Percentiles rank a stretch among this genome's conserved stretches.
Conservation (phyloP, 345 rosid genomes). For the Mangifera indica region DNA sequence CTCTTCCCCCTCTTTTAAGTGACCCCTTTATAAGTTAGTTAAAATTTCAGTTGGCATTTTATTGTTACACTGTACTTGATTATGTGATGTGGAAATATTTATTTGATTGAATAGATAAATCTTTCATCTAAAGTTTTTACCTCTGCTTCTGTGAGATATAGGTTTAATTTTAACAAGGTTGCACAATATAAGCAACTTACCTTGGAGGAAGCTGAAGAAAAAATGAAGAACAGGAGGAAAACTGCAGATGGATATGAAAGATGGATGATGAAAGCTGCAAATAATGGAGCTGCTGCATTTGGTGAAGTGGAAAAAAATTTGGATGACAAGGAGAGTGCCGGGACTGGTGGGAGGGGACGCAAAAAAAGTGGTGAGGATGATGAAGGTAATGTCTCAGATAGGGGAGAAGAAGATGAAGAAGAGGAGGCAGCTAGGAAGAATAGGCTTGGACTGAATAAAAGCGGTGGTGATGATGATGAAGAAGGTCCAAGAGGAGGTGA, state of each 20-base stretch:
- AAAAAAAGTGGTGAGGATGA: constrained; percentile 75
- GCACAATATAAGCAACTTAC: constrained; percentile 98
- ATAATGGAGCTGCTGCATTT: constrained; percentile 86
- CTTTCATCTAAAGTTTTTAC: neutral
- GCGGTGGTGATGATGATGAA: constrained; percentile 77
- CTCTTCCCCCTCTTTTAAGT: neutral
- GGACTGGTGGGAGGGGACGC: constrained; percentile 70
- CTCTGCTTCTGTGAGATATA: constrained; percentile 18
- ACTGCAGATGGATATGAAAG: constrained; percentile 97
- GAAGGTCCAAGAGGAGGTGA: constrained; percentile 95
- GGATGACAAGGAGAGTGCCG: constrained; percentile 65
- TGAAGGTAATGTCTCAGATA: constrained; percentile 82
- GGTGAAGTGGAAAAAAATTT: constrained; percentile 68
- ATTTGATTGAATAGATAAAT: neutral
- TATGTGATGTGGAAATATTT: neutral
- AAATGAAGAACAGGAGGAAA: constrained; percentile 90
- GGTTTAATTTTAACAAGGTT: constrained; percentile 91
- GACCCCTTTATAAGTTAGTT: neutral
- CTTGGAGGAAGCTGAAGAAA: constrained; percentile 97
- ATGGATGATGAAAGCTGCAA: constrained; percentile 90
- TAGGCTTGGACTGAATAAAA: constrained; percentile 80
- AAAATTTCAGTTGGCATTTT: neutral
- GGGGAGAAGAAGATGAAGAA: constrained; percentile 92
- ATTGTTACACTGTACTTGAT: neutral
- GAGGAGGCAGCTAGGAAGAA: constrained; percentile 84